Percentiles rank a stretch among this genome's conserved stretches.
Conservation (phyloP, 345 rosid species). For the Hypericum androsaemum region DNA sequence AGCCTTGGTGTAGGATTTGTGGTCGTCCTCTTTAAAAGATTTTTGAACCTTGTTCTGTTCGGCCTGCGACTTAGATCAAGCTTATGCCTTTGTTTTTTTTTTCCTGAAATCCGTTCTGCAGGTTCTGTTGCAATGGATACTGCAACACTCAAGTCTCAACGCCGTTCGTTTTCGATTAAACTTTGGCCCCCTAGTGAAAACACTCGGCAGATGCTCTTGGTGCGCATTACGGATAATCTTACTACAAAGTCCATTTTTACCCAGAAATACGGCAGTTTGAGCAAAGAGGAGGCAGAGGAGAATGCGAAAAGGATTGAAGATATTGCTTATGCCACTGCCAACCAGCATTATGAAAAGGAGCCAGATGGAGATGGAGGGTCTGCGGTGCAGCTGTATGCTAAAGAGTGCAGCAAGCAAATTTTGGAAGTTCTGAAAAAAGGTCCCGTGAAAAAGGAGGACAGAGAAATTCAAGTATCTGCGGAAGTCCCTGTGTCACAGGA, state of each 20-base stretch:
- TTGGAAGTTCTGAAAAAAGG: conserved; percentile 75
- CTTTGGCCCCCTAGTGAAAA: conserved; percentile 84
- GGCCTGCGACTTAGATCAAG: too few species aligned
- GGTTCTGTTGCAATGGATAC: conserved; percentile 41
- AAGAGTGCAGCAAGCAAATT: conserved; percentile 78
- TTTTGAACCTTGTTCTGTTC: too few species aligned
- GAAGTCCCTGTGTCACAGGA: conserved; percentile 23
- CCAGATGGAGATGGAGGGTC: conserved; percentile 96
- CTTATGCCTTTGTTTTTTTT: too few species aligned
- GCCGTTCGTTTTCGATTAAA: conserved; percentile 58
- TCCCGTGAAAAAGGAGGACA: conserved; percentile 23
- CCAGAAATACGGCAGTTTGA: conserved; percentile 63
- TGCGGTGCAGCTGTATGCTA: conserved; percentile 93
- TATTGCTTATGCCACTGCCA: conserved; percentile 45
- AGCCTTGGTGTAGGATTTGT: too few species aligned
- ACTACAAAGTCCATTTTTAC: conserved; percentile 72
- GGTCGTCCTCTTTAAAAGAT: too few species aligned
- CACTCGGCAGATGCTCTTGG: conserved; percentile 61
- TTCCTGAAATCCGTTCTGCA: conserved; percentile 1
- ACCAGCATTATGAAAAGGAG: conserved; percentile 69
- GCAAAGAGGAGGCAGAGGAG: conserved; percentile 65
- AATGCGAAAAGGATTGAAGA: conserved; percentile 70
- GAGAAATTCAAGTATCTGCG: conserved; percentile 20
- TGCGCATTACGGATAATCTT: conserved; percentile 56
- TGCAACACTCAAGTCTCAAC: conserved; percentile 37